These are phyloP conservation scores for Dendrocalamus latiflorus DNA, from an alignment of 202 grass and related monocot species.

Conservation along the genomic window DNA sequence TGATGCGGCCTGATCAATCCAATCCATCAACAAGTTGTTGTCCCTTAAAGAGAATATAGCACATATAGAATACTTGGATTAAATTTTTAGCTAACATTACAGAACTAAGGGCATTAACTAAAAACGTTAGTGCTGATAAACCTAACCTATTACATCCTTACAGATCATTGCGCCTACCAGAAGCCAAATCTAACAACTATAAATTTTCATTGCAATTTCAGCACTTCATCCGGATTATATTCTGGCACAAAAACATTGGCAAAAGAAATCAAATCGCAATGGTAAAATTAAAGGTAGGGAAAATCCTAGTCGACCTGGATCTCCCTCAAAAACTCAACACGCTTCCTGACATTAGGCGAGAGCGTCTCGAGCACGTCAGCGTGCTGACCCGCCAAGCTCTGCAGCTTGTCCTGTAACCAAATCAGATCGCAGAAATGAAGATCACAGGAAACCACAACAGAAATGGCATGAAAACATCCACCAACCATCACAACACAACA, in stretches of 20 bases:
- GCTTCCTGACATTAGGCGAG: conserved; percentile 77
- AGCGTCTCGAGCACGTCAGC: conserved; percentile 67
- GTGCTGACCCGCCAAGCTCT: conserved; percentile 83
- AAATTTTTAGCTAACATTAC: background rate
- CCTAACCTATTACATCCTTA: background rate
- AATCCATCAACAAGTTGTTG: background rate
- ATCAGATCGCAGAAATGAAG: conserved; percentile 11
- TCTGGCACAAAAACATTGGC: background rate
- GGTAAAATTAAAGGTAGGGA: background rate
- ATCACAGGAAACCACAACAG: background rate
- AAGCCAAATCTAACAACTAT: background rate
- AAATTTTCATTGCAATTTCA: background rate
- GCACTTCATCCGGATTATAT: background rate
- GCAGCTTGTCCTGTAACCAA: conserved; percentile 70
- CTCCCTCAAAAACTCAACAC: conserved; percentile 68
- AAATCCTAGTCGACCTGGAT: conserved; percentile 54
- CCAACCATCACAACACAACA: background rate
- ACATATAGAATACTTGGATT: background rate
- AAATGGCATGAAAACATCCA: background rate
- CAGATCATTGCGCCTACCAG: background rate
- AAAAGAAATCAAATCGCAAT: background rate
- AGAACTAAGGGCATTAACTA: background rate
- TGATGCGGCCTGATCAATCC: background rate
- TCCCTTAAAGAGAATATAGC: background rate
- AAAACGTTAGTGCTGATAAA: background rate